Evolutionary conservation across 2,329 filamentous ascomycete species (phyloP), one percentile per base, ranked within the genome.

Genomic region (Dactylonectria estremocensis): DNA sequence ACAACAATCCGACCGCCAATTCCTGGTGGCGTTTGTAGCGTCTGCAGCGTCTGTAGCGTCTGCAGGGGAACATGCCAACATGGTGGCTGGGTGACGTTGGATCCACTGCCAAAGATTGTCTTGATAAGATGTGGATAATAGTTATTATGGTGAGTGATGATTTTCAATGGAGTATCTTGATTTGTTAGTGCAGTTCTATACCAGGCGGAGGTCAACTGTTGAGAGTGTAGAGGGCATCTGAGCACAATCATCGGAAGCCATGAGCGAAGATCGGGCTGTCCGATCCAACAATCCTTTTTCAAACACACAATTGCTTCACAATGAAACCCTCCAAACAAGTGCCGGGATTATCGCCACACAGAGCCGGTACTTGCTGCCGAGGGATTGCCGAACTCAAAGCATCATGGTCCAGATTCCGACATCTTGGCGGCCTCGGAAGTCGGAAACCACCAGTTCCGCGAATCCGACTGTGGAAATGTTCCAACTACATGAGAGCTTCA

Each of bases 91-190:
- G 28, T 37, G 31, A 24, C 5, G 8, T 24, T 3, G 22, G 57
- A 31, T 40, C 56, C 56, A 49, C 56, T 35, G 24, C 24, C 24
- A 28, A 28, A 14, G 28, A 16, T 46, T 11, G 22, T 3, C 24
- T 24, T 20, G 62, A 65, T 55, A 55, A 43, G 33, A 46, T 37
- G 55, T 49, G 35, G 55, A 58, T 52, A 37, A 58, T 28, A 45
- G 54, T 48, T 57, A 10, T 55, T 60, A 45, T 18, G 13, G 46
- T 58, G 61, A 43, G 28, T 55, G 56, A 22, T 33, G 37, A 18
- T 13, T 13, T n/a, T 46, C 28, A 31, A 16, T 55, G 48, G 28
- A 43, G 10, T n/a, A 13, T 13, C 6, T n/a, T 55, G 16, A 43
- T 8, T 33, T 20, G 49, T 52, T 43, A 49, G 53, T 60, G 55